These are phyloP conservation scores for Auriscalpium orientale DNA, from an alignment of 768 basidiomycete genomes.

Conservation along the genomic window DNA sequence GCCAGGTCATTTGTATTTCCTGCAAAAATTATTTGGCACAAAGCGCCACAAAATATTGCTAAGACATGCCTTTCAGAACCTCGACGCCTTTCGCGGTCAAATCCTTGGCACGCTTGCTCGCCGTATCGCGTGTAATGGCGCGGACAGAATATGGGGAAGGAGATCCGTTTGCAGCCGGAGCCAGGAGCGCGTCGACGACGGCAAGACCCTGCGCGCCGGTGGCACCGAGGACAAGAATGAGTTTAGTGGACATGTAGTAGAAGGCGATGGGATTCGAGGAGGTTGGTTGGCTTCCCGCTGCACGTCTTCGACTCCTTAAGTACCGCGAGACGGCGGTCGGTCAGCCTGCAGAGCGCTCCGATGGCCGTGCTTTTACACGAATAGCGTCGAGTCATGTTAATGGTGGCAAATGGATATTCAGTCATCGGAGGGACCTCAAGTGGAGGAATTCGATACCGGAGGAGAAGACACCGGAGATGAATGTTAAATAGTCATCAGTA, in stretches of 20 bases:
- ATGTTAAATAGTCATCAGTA: too few relatives aligned
- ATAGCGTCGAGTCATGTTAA: too few relatives aligned
- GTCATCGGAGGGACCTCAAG: too few relatives aligned
- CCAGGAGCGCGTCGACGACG: conserved; percentile 29
- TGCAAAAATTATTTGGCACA: neutral
- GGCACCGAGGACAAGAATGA: conserved; percentile 36
- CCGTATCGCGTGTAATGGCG: conserved; percentile 30
- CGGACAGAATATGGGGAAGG: conserved; percentile 34
- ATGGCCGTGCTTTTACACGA: too few relatives aligned
- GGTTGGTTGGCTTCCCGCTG: too few relatives aligned
- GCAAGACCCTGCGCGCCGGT: conserved; percentile 37
- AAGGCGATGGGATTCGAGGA: too few relatives aligned
- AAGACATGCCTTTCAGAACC: conserved; percentile 24
- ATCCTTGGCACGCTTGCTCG: conserved; percentile 25
- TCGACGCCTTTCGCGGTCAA: conserved; percentile 29
- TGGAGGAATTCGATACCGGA: too few relatives aligned
- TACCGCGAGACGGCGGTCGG: too few relatives aligned
- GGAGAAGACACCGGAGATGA: too few relatives aligned
- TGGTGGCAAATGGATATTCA: too few relatives aligned
- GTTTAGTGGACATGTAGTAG: conserved; percentile 16
- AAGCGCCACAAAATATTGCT: neutral
- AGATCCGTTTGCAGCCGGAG: conserved; percentile 23
- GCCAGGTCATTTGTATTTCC: conserved; percentile 3
- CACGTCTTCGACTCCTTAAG: too few relatives aligned
- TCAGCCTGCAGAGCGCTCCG: too few relatives aligned